Base-by-base conservation (phyloP, 1,139 yeast genomes). In the Nakaseomyces glabratus region DNA sequence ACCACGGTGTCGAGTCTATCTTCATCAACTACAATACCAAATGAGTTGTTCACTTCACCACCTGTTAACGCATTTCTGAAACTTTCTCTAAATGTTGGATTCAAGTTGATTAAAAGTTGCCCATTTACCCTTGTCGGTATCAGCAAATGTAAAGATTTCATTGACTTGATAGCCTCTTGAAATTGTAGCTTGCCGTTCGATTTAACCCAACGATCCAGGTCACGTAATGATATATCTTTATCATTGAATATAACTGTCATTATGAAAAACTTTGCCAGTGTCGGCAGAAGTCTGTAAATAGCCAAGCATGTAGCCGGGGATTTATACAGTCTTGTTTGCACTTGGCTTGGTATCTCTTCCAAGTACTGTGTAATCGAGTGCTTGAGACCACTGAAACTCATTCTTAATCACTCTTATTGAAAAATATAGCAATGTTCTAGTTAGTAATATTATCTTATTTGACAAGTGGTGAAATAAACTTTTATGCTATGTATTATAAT, bases 291-390 rank as follows among this genome's bases (percentile, higher is more conserved):
- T 44, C 98, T 69, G 57, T 78, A 88, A 15, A 90, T 79, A 2
- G 98, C 93, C 34, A 90, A 65, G 55, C 97, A 88, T 38, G 98
- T 85, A 11, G 96, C 95, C 2, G 98, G 95, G 35, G 82, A 73
- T 43, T 69, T 70, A 58, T 82, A 90, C 18, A 90, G 68, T 50
- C 88, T 72, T 16, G 80, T 69, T 48, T 86, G 88, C 11, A 86
- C 85, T 6, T 80, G 66, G 50, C 80, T 85, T 2, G 97, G 95
- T 12, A 90, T 73, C 13, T 82, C 86, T 52, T 86, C 96, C 40
- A 90, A 66, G 57, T 90, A 88, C 49, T 82, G 94, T 52, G 82
- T 84, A 45, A 90, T 94, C 4, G 90, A 82, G 25, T 81, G 72
- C 51, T 76, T 78, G 60, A 78, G 71, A 36, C 71, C 61, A 39